Conservation (phyloP, 257 asterid species). For the Penstemon newberryi region DNA sequence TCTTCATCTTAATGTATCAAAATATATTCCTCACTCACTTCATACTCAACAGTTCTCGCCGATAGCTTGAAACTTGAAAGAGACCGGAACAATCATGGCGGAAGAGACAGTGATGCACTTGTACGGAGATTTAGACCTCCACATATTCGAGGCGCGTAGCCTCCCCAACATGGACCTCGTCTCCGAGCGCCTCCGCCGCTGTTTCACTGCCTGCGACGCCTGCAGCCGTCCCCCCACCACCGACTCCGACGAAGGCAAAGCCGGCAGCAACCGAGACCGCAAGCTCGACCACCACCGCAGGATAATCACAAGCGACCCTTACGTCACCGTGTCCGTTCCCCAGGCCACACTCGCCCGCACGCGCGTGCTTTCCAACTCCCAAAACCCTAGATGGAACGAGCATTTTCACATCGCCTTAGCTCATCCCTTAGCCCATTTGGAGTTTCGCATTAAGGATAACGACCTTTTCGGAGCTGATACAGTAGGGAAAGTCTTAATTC, state of each 20-base stretch:
- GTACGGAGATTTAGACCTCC: conserved; percentile 80
- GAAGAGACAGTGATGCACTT: conserved; percentile 41
- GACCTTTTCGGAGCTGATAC: conserved; percentile 78
- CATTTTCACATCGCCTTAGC: conserved; percentile 59
- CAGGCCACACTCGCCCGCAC: conserved; percentile 85
- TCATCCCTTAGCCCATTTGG: conserved; percentile 55
- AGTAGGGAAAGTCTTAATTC: conserved; percentile 60
- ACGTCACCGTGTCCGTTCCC: conserved; percentile 72
- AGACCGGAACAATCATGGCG: conserved; percentile 34
- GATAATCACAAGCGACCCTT: conserved; percentile 81
- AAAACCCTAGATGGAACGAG: conserved; percentile 77
- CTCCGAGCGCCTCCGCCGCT: conserved; percentile 64
- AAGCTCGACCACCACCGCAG: conserved; percentile 61
- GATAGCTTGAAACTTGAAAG: not conserved
- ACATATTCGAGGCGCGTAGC: conserved; percentile 60
- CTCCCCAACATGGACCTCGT: conserved; percentile 87
- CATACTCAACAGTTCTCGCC: too few species aligned
- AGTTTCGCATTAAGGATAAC: conserved; percentile 68
- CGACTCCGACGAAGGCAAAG: conserved; percentile 22
- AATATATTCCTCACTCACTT: not conserved
- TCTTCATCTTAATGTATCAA: not conserved
- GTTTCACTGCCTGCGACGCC: conserved; percentile 56
- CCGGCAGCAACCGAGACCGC: conserved; percentile 32
- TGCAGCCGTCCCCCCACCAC: conserved; percentile 35
- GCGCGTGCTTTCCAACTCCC: conserved; percentile 69